Conservation (phyloP, 2,329 filamentous ascomycete genomes). For the Colletotrichum eleusines region DNA sequence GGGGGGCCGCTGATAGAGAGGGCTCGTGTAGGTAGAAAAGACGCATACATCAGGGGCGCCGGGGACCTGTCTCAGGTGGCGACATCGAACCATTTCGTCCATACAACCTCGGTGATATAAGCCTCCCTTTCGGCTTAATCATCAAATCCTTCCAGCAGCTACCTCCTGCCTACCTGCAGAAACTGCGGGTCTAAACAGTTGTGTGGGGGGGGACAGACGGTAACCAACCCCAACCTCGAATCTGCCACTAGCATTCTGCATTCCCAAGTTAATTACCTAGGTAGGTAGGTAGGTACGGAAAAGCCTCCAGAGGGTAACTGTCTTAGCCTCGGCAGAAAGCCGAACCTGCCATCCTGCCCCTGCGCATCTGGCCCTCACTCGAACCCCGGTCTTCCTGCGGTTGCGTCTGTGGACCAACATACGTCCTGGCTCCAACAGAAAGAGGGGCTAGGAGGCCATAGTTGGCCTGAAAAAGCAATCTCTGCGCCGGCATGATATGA, state of each 20-base stretch:
- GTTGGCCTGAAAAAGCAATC: slow-evolving; percentile 14
- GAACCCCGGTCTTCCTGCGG: neutral
- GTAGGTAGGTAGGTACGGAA: neutral
- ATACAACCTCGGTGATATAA: slow-evolving; percentile 24
- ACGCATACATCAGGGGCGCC: slow-evolving; percentile 4
- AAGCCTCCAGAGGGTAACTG: neutral
- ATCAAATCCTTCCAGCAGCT: slow-evolving; percentile 1
- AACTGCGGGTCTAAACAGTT: neutral
- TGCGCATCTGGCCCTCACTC: neutral
- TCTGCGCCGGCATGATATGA: slow-evolving; percentile 27
- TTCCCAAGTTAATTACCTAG: too few relatives aligned
- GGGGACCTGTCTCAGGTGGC: slow-evolving; percentile 26
- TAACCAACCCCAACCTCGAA: neutral
- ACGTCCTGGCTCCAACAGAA: slow-evolving; percentile 20
- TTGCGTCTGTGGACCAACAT: slow-evolving; percentile 15
- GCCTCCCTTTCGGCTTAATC: neutral
- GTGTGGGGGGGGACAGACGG: neutral
- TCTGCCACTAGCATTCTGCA: neutral
- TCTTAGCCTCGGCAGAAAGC: slow-evolving; percentile 32
- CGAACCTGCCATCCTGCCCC: slow-evolving; percentile 28
- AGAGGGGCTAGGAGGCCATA: slow-evolving; percentile 24
- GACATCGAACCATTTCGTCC: slow-evolving; percentile 26
- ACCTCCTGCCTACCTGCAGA: neutral
- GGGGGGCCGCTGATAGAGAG: slow-evolving; percentile 2
- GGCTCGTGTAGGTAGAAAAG: slow-evolving; percentile 3